Evolutionary conservation across 257 asterid genomes (phyloP).

Genomic region (Solanum bulbocastanum): DNA sequence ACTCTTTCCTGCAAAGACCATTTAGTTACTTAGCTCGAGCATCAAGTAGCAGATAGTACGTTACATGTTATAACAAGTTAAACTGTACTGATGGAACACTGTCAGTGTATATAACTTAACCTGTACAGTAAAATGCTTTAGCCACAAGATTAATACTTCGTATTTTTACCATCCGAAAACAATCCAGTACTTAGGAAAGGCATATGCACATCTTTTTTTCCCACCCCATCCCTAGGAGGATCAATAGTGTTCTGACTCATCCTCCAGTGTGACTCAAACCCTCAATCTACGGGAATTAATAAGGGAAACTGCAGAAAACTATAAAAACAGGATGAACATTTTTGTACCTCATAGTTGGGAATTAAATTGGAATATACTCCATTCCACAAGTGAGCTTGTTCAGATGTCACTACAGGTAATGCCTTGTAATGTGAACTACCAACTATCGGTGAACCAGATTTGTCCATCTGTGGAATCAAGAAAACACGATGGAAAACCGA

Average conservation of each 20-base stretch:
- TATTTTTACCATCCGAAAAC: background rate
- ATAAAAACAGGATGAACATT: background rate
- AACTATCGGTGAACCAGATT: background rate
- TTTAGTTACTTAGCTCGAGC: background rate
- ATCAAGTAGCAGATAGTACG: background rate
- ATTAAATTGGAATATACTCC: conserved; percentile 17
- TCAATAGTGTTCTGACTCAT: background rate
- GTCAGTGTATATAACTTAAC: background rate
- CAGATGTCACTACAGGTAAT: conserved; percentile 14
- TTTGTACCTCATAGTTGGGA: conserved; percentile 16
- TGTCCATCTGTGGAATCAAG: conserved; percentile 13
- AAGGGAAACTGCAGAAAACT: background rate
- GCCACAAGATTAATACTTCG: background rate
- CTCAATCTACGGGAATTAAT: background rate
- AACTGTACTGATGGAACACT: background rate
- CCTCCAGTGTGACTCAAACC: background rate
- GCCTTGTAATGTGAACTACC: conserved; percentile 19
- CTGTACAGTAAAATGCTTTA: background rate
- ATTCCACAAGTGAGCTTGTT: conserved; percentile 19
- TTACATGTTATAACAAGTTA: background rate
- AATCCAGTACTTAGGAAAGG: background rate
- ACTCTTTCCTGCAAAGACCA: conserved; percentile 26
- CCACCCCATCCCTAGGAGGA: background rate
- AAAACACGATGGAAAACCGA: background rate
- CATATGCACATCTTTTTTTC: background rate